A percentile compares a stretch with the other conserved stretches of the same genome.
phyloP scores from a whole-genome alignment of 2,329 filamentous ascomycete species.

The Apiospora marii region DNA sequence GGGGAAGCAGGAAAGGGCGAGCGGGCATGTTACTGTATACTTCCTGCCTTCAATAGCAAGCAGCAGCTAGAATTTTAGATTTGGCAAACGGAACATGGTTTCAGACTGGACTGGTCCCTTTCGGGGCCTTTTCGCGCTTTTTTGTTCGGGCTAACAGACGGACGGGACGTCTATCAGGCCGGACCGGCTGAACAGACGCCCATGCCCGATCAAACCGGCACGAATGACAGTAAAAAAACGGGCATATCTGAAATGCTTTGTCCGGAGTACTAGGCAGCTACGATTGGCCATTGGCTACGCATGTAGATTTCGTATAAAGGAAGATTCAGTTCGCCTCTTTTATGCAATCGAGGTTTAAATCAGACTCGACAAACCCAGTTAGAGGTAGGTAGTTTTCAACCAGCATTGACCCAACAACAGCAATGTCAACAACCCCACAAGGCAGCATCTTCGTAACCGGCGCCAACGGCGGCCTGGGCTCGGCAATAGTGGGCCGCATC shows the following conservation, averaged over 20 bases:
- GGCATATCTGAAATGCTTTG: background rate
- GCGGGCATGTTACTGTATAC: background rate
- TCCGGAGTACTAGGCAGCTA: background rate
- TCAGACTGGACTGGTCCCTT: background rate
- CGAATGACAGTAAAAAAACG: background rate
- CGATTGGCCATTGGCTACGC: background rate
- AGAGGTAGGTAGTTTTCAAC: background rate
- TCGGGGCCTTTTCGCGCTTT: background rate
- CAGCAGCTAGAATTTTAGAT: background rate
- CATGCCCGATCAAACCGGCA: background rate
- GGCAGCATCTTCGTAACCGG: conserved; percentile 41
- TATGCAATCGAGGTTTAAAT: background rate
- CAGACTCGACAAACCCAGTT: background rate
- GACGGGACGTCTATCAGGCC: background rate
- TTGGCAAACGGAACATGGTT: background rate
- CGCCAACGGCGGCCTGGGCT: conserved; percentile 49
- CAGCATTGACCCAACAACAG: background rate
- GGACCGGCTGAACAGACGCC: background rate
- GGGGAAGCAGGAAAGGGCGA: background rate
- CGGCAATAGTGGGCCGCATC: conserved; percentile 43
- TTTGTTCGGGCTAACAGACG: background rate
- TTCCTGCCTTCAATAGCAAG: background rate
- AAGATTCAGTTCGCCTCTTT: background rate
- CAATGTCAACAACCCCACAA: background rate
- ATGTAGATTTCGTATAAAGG: background rate